phyloP scores from a whole-genome alignment of 768 basidiomycete genomes.

The Trametopsis cervina region DNA sequence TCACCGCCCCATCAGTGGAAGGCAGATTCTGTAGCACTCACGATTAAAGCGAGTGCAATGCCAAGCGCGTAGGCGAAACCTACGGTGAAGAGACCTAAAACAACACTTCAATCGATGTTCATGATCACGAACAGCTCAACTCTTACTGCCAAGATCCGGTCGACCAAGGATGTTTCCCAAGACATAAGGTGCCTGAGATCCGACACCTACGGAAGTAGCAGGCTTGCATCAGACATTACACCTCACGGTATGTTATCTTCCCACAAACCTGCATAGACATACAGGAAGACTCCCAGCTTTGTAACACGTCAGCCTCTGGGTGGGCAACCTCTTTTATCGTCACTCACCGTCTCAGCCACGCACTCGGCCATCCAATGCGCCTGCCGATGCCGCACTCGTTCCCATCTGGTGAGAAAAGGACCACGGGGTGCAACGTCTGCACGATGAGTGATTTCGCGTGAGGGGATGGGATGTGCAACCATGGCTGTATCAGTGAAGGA shows the following conservation, averaged over 20 bases:
- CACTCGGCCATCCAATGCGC: slow-evolving; percentile 26
- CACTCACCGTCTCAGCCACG: slow-evolving; percentile 25
- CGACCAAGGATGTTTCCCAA: slow-evolving; percentile 20
- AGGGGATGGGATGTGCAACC: slow-evolving; percentile 11
- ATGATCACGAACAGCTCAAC: neutral
- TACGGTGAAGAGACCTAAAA: slow-evolving; percentile 26
- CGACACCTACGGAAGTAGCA: slow-evolving; percentile 21
- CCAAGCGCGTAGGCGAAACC: slow-evolving; percentile 33
- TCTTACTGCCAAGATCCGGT: slow-evolving; percentile 22
- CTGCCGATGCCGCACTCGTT: slow-evolving; percentile 22
- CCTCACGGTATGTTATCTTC: no score
- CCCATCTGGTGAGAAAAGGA: slow-evolving; percentile 16
- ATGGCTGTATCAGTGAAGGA: neutral
- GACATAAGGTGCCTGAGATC: slow-evolving; percentile 25
- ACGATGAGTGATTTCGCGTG: slow-evolving; percentile 17
- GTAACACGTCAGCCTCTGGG: no score
- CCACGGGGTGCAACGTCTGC: slow-evolving; percentile 20
- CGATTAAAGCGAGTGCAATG: slow-evolving; percentile 29
- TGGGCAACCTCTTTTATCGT: neutral
- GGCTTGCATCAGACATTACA: no score
- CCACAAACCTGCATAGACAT: slow-evolving; percentile 19
- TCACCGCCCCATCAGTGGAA: neutral
- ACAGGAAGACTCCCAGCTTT: slow-evolving; percentile 24
- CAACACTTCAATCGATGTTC: neutral
- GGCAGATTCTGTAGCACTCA: slow-evolving; percentile 3